These are phyloP conservation scores for Erigeron canadensis DNA, from an alignment of 129 eudicot genomes.

Conservation along the genomic window DNA sequence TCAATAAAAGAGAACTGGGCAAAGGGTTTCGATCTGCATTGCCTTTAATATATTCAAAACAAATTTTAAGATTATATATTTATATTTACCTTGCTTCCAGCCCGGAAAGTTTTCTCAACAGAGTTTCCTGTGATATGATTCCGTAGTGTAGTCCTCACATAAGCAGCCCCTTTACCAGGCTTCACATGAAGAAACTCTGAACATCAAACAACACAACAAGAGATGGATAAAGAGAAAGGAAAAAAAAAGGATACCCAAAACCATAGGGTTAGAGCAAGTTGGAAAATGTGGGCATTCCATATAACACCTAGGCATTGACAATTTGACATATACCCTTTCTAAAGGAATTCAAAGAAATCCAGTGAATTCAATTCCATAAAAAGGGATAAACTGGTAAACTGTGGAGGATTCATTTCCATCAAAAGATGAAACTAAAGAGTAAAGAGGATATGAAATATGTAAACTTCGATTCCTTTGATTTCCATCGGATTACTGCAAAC, in stretches of 20 bases:
- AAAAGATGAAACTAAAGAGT: neutral
- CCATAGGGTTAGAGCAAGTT: neutral
- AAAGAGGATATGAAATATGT: neutral
- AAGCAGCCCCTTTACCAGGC: conserved; percentile 99
- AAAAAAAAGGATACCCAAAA: neutral
- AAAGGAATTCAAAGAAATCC: neutral
- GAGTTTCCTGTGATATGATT: conserved; percentile 79
- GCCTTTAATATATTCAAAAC: neutral
- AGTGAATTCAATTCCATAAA: too few relatives aligned
- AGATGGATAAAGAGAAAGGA: neutral
- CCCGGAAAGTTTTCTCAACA: conserved; percentile 94
- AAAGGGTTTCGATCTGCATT: neutral
- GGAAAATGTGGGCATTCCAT: neutral
- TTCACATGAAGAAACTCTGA: conserved; percentile 95
- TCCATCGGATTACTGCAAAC: neutral
- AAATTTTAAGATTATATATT: too few relatives aligned
- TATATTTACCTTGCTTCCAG: conserved; percentile 73
- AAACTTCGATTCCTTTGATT: neutral
- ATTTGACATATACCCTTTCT: neutral
- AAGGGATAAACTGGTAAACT: too few relatives aligned
- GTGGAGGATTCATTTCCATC: neutral
- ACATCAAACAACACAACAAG: conserved; percentile 8
- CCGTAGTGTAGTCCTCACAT: conserved; percentile 81
- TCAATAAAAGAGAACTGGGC: neutral
- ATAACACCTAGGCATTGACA: neutral